phyloP scores from a whole-genome alignment of 768 basidiomycete species.

The Boletus reticuloceps region DNA sequence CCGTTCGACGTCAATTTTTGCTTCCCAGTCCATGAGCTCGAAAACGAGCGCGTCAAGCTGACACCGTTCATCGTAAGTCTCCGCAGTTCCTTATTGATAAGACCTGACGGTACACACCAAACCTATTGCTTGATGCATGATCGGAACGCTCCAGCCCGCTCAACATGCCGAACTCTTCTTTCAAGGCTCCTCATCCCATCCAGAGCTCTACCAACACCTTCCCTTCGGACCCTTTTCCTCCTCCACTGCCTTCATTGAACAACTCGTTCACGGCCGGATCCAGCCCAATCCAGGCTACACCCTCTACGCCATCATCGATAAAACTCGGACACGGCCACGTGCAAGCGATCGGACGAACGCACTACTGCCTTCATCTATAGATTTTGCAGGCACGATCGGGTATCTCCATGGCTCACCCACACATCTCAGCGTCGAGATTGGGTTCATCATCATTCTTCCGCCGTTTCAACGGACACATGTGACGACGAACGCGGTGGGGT shows the following conservation, averaged over 20 bases:
- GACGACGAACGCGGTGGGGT: slow-evolving; percentile 49
- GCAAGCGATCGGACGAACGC: neutral
- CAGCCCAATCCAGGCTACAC: slow-evolving; percentile 31
- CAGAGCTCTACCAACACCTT: slow-evolving; percentile 45
- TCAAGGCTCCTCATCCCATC: slow-evolving; percentile 31
- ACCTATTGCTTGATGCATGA: neutral
- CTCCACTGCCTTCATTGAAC: slow-evolving; percentile 34
- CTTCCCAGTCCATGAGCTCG: slow-evolving; percentile 45
- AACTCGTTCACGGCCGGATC: slow-evolving; percentile 37
- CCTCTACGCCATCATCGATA: slow-evolving; percentile 57
- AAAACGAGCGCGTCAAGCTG: slow-evolving; percentile 49
- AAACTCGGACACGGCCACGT: slow-evolving; percentile 27
- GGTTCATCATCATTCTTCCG: slow-evolving; percentile 51
- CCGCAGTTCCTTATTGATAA: neutral
- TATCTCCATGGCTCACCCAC: slow-evolving; percentile 42
- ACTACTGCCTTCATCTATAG: no score
- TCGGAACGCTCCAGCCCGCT: slow-evolving; percentile 34
- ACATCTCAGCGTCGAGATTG: slow-evolving; percentile 52
- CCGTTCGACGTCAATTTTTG: slow-evolving; percentile 45
- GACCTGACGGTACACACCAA: neutral
- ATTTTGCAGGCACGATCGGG: slow-evolving; percentile 53
- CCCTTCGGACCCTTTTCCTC: slow-evolving; percentile 49
- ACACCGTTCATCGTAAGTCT: slow-evolving; percentile 48
- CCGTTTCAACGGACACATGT: slow-evolving; percentile 64
- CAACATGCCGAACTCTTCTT: slow-evolving; percentile 44